A percentile compares a stretch with the other conserved stretches of the same genome.
Conservation (phyloP, 2,329 filamentous ascomycete genomes). For the Aspergillus ustus region DNA sequence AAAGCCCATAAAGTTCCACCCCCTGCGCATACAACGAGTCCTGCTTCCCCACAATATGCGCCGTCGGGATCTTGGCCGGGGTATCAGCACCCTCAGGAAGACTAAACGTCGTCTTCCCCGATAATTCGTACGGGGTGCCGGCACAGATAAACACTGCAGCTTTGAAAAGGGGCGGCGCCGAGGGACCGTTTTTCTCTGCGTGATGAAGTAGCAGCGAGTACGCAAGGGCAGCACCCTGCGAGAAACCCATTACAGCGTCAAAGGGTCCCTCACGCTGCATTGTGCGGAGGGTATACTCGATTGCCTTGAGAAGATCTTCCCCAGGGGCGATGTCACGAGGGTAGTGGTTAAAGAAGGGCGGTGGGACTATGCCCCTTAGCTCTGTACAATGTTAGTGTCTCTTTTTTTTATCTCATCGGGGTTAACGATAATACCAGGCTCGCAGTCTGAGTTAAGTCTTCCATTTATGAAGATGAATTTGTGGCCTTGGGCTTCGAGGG, state of each 20-base stretch:
- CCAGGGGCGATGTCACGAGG: conserved; percentile 29
- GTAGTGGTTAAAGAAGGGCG: conserved; percentile 40
- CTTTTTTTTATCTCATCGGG: background rate
- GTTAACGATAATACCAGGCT: conserved; percentile 29
- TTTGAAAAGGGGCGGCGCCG: conserved; percentile 32
- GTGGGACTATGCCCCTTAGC: conserved; percentile 35
- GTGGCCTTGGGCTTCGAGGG: conserved; percentile 34
- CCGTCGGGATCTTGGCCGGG: conserved; percentile 41
- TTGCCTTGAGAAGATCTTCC: conserved; percentile 28
- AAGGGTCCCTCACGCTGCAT: conserved; percentile 36
- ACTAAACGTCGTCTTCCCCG: conserved; percentile 26
- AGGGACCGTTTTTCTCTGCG: conserved; percentile 22
- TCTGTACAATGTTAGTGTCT: conserved; percentile 23
- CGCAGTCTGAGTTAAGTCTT: conserved; percentile 27
- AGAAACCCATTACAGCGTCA: conserved; percentile 39
- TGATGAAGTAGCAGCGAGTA: conserved; percentile 31
- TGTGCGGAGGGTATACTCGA: conserved; percentile 27
- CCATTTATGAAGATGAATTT: conserved; percentile 37
- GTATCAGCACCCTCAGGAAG: conserved; percentile 20
- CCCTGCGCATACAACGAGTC: conserved; percentile 38
- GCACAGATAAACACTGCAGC: conserved; percentile 38
- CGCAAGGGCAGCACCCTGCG: conserved; percentile 38
- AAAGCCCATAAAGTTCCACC: conserved; percentile 38
- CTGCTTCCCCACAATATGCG: conserved; percentile 44
- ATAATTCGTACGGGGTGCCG: conserved; percentile 31